Base-by-base conservation (phyloP, 1,284 basidiomycete species). In the Uromyces viciae-fabae region DNA sequence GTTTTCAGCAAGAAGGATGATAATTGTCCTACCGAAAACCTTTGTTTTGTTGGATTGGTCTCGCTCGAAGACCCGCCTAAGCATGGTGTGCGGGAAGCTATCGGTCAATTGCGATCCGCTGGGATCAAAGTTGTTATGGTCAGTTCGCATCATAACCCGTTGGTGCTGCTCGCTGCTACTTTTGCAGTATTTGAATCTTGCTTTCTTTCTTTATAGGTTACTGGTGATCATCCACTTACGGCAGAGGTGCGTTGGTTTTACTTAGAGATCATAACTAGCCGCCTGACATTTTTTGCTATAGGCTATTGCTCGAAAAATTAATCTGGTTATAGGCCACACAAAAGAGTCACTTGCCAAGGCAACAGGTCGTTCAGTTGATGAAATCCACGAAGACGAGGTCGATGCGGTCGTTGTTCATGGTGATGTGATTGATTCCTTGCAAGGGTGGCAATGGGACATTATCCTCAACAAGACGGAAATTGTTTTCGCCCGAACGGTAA, bases 71-170 rank as follows among this genome's bases (percentile, higher is more conserved):
- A 91, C 84, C 90, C 91, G 22, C 90, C 90, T 3, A 91, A 91
- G 83, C 90, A 91, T 82, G 90, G 90, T 62, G 90, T 91, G 9
- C 89, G 90, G 25, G 90, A 91, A 83, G 90, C 91, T 14, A 90
- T 91, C 82, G 90, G 91, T 5, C 90, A 89, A 38, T 88, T 91
- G 52, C 88, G 90, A 81, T 87, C 90, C 11, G 90, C 90, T 15
- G 91, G 91, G 9, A 91, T 91, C 84, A 91, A 91, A 85, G 90
- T 91, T 64, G 91, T 91, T 88, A 91, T 91, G 90, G 89, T 91
- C 8, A 91, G 90, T 36, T 90, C 66, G 66, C 86, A 81, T 8
- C 7, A 49, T 8, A 19, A n/a, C 19, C 22, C 28, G 25, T 19
- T 40, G n/a, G n/a, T 19, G 36, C 64, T 43, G 66, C 83, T 40